Evolutionary conservation across 2,329 filamentous ascomycete species (phyloP).

Genomic region (Colletotrichum sp.): DNA sequence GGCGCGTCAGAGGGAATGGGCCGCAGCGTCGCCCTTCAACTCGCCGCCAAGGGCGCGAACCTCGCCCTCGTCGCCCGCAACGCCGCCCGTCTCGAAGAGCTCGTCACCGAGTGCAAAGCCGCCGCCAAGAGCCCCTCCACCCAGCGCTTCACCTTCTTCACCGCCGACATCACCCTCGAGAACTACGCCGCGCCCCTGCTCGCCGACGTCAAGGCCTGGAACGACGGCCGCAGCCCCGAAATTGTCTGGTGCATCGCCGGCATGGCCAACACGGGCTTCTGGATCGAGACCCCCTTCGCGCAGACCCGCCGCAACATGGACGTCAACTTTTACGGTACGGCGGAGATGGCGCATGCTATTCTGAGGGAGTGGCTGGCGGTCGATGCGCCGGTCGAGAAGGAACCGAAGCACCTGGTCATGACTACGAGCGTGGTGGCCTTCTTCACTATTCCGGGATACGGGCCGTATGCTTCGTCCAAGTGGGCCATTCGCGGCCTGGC

Average conservation of each 20-base stretch:
- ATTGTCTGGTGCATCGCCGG: constrained; percentile 93
- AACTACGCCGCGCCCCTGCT: constrained; percentile 74
- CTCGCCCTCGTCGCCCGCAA: constrained; percentile 85
- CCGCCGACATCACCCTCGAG: constrained; percentile 77
- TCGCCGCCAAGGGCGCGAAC: constrained; percentile 84
- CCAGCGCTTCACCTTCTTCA: constrained; percentile 84
- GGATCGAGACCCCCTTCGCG: constrained; percentile 73
- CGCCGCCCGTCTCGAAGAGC: constrained; percentile 70
- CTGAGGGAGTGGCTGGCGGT: constrained; percentile 74
- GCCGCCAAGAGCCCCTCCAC: constrained; percentile 66
- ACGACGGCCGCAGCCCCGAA: constrained; percentile 74
- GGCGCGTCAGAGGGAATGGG: constrained; percentile 95
- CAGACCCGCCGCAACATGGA: constrained; percentile 82
- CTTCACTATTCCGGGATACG: constrained; percentile 80
- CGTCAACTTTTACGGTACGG: constrained; percentile 86
- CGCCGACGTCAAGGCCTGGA: constrained; percentile 77
- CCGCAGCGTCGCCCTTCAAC: constrained; percentile 71
- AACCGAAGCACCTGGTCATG: constrained; percentile 82
- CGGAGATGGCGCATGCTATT: constrained; percentile 83
- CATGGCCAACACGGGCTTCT: constrained; percentile 73
- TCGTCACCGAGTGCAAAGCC: constrained; percentile 64
- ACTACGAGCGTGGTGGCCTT: constrained; percentile 81
- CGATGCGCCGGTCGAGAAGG: constrained; percentile 43
- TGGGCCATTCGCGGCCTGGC: constrained; percentile 82
- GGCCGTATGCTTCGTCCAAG: constrained; percentile 83